Percentiles rank a stretch among this genome's conserved stretches.
phyloP scores from a whole-genome alignment of 108 stramenopile species.

The Aurantiochytrium sp. region DNA sequence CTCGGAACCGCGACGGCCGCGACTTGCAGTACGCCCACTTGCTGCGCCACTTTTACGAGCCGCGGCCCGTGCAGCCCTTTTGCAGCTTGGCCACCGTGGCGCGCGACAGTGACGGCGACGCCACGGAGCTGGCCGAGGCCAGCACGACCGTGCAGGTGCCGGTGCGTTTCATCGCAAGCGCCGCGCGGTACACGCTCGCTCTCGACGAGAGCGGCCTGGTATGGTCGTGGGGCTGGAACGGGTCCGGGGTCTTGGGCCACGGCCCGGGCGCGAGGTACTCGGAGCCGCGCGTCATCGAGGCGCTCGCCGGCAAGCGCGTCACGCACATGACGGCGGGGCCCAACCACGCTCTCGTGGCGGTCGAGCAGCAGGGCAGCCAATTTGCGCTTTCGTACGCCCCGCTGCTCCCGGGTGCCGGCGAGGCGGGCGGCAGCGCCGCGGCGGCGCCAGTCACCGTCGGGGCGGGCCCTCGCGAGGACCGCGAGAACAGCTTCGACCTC shows the following conservation, averaged over 20 bases:
- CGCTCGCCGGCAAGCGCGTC: neutral
- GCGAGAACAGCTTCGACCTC: neutral
- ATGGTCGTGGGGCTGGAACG: slow-evolving; percentile 28
- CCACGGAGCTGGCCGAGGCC: neutral
- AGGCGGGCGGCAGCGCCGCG: neutral
- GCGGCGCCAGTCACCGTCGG: neutral
- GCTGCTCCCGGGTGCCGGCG: neutral
- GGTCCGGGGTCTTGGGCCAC: slow-evolving; percentile 3
- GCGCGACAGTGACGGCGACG: neutral
- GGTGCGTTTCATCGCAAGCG: neutral
- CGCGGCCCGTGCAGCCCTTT: neutral
- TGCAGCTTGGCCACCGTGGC: neutral
- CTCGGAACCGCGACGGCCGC: neutral
- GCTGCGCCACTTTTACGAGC: slow-evolving; percentile 24
- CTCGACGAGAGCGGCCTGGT: neutral
- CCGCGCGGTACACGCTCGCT: neutral
- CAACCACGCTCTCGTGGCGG: neutral
- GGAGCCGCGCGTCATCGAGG: neutral
- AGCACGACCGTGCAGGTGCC: neutral
- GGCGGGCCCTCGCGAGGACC: neutral
- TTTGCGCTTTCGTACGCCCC: slow-evolving; percentile 12
- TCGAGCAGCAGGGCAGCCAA: neutral
- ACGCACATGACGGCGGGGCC: neutral
- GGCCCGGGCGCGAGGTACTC: neutral
- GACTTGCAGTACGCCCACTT: slow-evolving; percentile 19